Percentiles rank a stretch among this genome's conserved stretches.
phyloP scores from a whole-genome alignment of 306 rosid species.

The cucumber (Cucumis sativus) region Cucumber_9930_V3 NC_026656.2:967501-968000 shows the following conservation, averaged over 20 bases:
- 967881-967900: not conserved
- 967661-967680: not conserved
- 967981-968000: not conserved
- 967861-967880: not conserved
- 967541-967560: no score
- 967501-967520: no score
- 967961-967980: not conserved
- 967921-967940: not conserved
- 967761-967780: no score
- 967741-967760: not conserved
- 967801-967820: not conserved
- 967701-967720: not conserved
- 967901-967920: not conserved
- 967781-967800: no score
- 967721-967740: not conserved
- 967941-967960: not conserved
- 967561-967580: no score
- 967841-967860: not conserved
- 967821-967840: not conserved
- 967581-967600: not conserved
- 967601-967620: not conserved
- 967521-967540: accelerated
- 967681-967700: not conserved
- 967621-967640: not conserved
- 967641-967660: not conserved